These are phyloP conservation scores for Rhododendron mucronatum DNA, from an alignment of 148 eudicot species.

Conservation along the genomic window DNA sequence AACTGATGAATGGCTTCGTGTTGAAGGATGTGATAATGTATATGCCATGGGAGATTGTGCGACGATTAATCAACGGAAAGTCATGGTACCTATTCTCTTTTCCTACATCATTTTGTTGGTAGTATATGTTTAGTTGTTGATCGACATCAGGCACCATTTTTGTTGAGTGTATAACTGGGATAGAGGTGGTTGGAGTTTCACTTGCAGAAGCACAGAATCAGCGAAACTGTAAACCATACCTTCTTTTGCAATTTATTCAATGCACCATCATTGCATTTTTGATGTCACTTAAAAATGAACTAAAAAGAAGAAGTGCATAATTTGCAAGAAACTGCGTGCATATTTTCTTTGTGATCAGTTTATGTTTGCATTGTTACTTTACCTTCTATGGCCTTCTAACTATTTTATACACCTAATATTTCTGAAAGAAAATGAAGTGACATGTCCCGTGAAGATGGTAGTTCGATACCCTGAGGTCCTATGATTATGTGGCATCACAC, in stretches of 20 bases:
- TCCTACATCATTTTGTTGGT: neutral
- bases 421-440: neutral
- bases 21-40: conserved; percentile 17
- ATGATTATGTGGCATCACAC: neutral
- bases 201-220: neutral
- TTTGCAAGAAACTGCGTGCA: neutral
- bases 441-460: neutral
- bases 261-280: neutral
- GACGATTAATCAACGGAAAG: conserved; percentile 19
- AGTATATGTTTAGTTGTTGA: neutral
- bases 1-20: conserved; percentile 29
- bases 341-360: neutral
- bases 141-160: neutral
- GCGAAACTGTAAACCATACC: neutral
- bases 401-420: neutral
- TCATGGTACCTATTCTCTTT: conserved; percentile 16
- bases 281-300: neutral
- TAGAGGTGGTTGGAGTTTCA: neutral
- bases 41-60: conserved; percentile 25
- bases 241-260: neutral
- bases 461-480: neutral
- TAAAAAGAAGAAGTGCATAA: neutral
- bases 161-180: neutral
- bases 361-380: neutral
- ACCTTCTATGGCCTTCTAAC: neutral